Percentiles rank a stretch among this genome's conserved stretches.
Evolutionary conservation across 306 rosid genomes (phyloP).

Genomic region (Quillaja saponaria): DNA sequence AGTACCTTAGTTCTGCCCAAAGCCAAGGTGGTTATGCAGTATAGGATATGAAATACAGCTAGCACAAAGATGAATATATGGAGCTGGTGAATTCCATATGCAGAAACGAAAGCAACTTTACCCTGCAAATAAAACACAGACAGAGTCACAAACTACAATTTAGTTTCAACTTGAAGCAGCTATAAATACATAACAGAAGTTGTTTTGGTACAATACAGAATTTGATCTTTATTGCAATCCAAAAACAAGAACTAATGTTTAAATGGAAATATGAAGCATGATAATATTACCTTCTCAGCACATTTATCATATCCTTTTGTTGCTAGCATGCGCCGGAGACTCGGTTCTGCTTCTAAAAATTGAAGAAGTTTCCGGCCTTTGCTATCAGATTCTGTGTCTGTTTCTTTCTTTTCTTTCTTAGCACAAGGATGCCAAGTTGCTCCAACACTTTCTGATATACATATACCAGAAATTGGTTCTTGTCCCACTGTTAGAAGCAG

Average conservation of each 20-base stretch:
- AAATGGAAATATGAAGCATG: neutral
- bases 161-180: no score
- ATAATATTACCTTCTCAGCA: conserved; percentile 16
- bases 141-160: neutral
- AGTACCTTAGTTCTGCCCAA: conserved; percentile 74
- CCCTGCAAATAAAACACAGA: conserved; percentile 39
- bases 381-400: neutral
- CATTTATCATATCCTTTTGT: conserved; percentile 46
- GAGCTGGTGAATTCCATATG: conserved; percentile 91
- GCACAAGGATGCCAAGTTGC: conserved; percentile 65
- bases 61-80: conserved; percentile 79
- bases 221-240: neutral
- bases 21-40: conserved; percentile 59
- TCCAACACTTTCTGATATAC: conserved; percentile 46
- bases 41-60: conserved; percentile 65
- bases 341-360: conserved; percentile 21
- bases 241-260: neutral
- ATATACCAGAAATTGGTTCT: conserved; percentile 35
- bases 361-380: conserved; percentile 34
- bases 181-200: neutral
- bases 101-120: conserved; percentile 70
- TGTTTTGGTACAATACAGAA: neutral
- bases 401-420: neutral
- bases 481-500: conserved; percentile 50
- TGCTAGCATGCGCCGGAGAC: conserved; percentile 38